Evolutionary conservation across 2,329 filamentous ascomycete species (phyloP).

Genomic region (Xylaria sp.): DNA sequence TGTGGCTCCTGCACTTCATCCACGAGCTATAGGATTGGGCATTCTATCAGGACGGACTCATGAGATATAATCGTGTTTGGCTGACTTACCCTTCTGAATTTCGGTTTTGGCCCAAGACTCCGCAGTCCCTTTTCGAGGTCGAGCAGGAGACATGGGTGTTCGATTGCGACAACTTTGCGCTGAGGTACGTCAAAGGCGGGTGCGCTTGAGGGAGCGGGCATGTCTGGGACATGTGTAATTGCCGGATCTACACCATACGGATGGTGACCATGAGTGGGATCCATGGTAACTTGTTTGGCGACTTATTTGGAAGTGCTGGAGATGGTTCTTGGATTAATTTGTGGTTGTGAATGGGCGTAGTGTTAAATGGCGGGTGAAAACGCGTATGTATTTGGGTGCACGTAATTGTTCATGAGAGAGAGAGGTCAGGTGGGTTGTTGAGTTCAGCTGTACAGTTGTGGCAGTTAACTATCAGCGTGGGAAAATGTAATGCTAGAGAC

Average conservation of each 20-base stretch:
- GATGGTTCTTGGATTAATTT: too few relatives aligned
- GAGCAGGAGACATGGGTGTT: conserved; percentile 40
- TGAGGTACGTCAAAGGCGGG: conserved; percentile 36
- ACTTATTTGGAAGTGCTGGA: too few relatives aligned
- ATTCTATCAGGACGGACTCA: conserved; percentile 6
- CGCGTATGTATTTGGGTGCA: too few relatives aligned
- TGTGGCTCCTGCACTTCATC: conserved; percentile 35
- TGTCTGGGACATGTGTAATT: conserved; percentile 12
- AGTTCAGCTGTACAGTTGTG: too few relatives aligned
- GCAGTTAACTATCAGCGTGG: too few relatives aligned
- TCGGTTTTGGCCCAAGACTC: conserved; percentile 36
- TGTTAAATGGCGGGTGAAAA: too few relatives aligned
- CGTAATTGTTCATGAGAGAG: too few relatives aligned
- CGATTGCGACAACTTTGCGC: conserved; percentile 38
- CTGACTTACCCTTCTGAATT: conserved; percentile 35
- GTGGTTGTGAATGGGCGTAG: too few relatives aligned
- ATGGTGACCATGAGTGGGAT: background rate
- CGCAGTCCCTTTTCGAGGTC: conserved; percentile 39
- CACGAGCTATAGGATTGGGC: conserved; percentile 23
- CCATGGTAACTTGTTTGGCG: conserved; percentile 1
- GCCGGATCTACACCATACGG: conserved; percentile 5
- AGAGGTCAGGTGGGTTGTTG: too few relatives aligned
- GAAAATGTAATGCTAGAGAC: too few relatives aligned
- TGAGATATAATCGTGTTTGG: too few relatives aligned
- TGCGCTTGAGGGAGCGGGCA: conserved; percentile 23